Conservation (phyloP, 805 yeast genomes). For the Candida boleticola region DNA sequence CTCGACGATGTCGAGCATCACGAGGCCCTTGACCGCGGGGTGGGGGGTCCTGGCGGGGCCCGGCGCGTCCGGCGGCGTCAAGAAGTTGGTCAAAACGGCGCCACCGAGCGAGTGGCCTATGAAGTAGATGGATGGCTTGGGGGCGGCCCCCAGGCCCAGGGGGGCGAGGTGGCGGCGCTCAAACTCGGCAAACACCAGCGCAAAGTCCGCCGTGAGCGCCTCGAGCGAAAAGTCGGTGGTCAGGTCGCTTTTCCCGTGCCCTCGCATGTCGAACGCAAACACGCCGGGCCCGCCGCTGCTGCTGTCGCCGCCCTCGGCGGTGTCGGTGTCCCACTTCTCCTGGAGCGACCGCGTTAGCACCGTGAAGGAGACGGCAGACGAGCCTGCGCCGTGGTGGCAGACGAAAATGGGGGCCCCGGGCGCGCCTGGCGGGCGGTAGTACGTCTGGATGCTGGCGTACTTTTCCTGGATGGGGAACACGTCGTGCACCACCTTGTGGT, state of each 20-base stretch:
- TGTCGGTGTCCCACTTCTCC: slow-evolving; percentile 9
- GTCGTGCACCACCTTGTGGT: not conserved
- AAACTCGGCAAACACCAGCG: slow-evolving; percentile 44
- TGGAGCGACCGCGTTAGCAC: slow-evolving; percentile 39
- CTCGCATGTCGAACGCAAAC: slow-evolving; percentile 76
- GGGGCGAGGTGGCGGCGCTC: slow-evolving; percentile 10
- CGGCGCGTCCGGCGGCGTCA: slow-evolving; percentile 17
- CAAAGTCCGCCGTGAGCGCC: slow-evolving; percentile 58
- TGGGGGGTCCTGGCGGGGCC: not conserved
- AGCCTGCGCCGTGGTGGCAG: slow-evolving; percentile 95
- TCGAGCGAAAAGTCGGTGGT: slow-evolving; percentile 41
- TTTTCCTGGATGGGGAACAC: slow-evolving; percentile 1
- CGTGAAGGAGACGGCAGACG: slow-evolving; percentile 78
- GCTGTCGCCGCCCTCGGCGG: slow-evolving; percentile 10
- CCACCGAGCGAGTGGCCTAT: slow-evolving; percentile 96
- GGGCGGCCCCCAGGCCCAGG: no score
- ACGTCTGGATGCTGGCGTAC: slow-evolving; percentile 39
- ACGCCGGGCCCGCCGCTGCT: slow-evolving; percentile 45
- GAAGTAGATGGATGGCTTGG: slow-evolving; percentile 56
- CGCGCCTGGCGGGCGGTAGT: slow-evolving; percentile 51
- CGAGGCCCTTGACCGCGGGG: slow-evolving; percentile 57
- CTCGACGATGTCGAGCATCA: slow-evolving; percentile 89
- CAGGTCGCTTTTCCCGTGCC: slow-evolving; percentile 58
- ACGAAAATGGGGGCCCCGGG: slow-evolving; percentile 56
- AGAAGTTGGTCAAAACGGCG: slow-evolving; percentile 63